Conservation (phyloP, 805 yeast genomes). For the Yarrowia sp. region DNA sequence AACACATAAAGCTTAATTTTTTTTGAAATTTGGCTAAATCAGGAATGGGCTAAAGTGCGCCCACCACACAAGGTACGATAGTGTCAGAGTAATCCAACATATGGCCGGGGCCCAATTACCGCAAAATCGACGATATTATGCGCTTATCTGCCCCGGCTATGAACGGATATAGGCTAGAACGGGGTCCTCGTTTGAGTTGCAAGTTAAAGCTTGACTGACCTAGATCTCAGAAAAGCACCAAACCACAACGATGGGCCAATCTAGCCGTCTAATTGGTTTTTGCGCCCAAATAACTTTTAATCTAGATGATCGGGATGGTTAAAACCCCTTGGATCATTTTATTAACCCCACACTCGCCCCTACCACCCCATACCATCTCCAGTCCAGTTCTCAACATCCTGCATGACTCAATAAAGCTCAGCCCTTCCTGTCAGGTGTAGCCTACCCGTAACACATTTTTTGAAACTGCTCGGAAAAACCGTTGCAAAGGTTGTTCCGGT, state of each 20-base stretch:
- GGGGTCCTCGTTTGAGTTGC: not conserved
- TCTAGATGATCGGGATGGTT: no score
- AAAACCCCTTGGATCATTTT: not conserved
- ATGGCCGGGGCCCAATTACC: not conserved
- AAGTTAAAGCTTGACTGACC: conserved; percentile 10
- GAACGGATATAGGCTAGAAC: not conserved
- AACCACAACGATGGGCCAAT: not conserved
- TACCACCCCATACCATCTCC: no score
- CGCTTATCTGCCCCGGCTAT: not conserved
- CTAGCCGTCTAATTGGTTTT: no score
- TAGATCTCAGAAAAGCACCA: not conserved
- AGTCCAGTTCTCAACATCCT: not conserved
- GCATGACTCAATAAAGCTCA: conserved; percentile 22
- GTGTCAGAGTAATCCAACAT: not conserved
- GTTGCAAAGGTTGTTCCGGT: conserved; percentile 21
- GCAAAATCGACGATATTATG: not conserved
- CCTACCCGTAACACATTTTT: not conserved
- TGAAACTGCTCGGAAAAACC: conserved; percentile 3
- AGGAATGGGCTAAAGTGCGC: not conserved
- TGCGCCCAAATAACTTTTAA: no score
- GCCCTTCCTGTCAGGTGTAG: not conserved
- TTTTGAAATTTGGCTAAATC: not conserved
- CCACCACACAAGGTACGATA: not conserved
- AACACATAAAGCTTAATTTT: not conserved
- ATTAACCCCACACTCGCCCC: not conserved